These are phyloP conservation scores for Penicillium argentinense DNA, from an alignment of 495 filamentous ascomycete species.

Conservation along the genomic window DNA sequence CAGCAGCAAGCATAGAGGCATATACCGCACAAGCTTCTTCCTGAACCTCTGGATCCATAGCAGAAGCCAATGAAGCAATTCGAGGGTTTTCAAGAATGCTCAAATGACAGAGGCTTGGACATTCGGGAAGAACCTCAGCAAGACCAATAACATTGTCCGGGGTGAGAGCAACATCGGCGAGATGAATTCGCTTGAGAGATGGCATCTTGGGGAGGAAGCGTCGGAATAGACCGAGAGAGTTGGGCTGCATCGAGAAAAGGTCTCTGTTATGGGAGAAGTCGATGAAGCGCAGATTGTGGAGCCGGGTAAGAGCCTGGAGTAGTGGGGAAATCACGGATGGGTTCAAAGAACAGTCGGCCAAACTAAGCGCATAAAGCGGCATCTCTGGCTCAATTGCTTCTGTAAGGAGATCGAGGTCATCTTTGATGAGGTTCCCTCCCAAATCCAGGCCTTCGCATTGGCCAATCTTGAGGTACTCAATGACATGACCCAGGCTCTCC, in stretches of 20 bases:
- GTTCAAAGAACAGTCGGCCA: conserved; percentile 83
- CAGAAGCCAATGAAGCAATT: conserved; percentile 65
- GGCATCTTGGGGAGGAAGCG: conserved; percentile 82
- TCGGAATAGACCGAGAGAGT: conserved; percentile 70
- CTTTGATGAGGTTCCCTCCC: conserved; percentile 82
- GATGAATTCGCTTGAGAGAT: conserved; percentile 80
- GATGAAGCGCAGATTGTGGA: conserved; percentile 81
- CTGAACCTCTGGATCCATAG: conserved; percentile 66
- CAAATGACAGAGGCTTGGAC: conserved; percentile 77
- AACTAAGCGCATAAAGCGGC: conserved; percentile 75
- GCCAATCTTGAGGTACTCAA: conserved; percentile 68
- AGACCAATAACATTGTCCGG: conserved; percentile 86
- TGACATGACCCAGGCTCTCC: conserved; percentile 72
- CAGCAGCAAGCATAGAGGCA: conserved; percentile 86
- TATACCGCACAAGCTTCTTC: conserved; percentile 95
- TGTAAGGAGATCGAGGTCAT: conserved; percentile 67
- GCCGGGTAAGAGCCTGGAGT: conserved; percentile 68
- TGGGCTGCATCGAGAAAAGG: conserved; percentile 73
- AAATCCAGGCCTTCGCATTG: conserved; percentile 88
- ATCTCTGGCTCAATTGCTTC: conserved; percentile 59
- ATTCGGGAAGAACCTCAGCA: conserved; percentile 85
- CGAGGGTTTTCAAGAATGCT: conserved; percentile 83
- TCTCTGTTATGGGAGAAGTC: conserved; percentile 87
- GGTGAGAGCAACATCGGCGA: conserved; percentile 81
- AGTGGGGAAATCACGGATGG: conserved; percentile 70